Evolutionary conservation across 331 rosid species (phyloP), one percentile per base, ranked within the genome.

Genomic region (Arachis monticola): DNA sequence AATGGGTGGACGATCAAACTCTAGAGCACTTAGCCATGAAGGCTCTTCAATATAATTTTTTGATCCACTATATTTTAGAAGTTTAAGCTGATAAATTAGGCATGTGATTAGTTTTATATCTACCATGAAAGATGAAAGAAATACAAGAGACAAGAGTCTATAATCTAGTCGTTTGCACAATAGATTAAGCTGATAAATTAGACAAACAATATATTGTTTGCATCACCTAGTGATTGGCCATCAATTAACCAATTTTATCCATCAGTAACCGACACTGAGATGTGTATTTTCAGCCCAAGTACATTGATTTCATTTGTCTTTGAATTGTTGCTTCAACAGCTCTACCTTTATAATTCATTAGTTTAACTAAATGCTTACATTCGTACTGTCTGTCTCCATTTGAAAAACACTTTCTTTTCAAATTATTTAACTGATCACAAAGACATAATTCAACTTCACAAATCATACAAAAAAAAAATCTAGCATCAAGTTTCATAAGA

Each of bases 401-500:
- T 14, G 71, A 65, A 71, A 77, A 57, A 31, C 27, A 73, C 35
- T n/a, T 27, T 45, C 14, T 27, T 27, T 30, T n/a, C 59, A 53
- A 64, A 60, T 62, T 44, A 35, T 46, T 30, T 47, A n/a, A 45
- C 45, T 41, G 40, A 50, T 17, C 58, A 50, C 14, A 70, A 9
- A n/a, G 30, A 64, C 52, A 64, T 51, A 74, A 32, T 10, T 62
- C 53, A 62, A 5, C 57, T 45, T 45, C 73, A 59, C 12, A 60
- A 52, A 56, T 51, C 56, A 79, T 52, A 45, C 14, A 83, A 71
- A 79, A 66, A 71, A 79, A 66, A 44, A 75, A 38, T 38, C 10
- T 22, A 62, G 74, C 77, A 67, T 40, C 12, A 70, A 42, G 75
- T 76, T 70, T 55, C 67, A 71, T 27, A 65, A 59, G 52, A 83